Evolutionary conservation across 2,329 filamentous ascomycete species (phyloP).

Genomic region (Hypoxylon sp.): DNA sequence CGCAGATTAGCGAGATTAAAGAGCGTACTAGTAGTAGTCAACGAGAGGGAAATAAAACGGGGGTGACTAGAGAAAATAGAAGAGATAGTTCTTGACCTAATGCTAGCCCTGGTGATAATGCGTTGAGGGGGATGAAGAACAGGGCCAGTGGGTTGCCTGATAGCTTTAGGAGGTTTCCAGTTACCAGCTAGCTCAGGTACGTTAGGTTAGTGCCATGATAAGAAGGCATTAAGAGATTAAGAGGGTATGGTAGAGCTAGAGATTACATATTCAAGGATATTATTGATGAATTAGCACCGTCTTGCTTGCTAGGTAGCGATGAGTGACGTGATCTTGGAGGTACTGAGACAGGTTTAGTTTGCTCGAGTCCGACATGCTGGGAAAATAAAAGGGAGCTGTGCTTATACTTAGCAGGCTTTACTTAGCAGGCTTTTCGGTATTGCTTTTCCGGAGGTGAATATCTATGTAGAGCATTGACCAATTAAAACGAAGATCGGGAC

Average conservation of each 20-base stretch:
- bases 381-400: background rate
- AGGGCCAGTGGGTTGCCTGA: slow-evolving; percentile 5
- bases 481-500: slow-evolving; percentile 3
- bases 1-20: slow-evolving; percentile 66
- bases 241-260: background rate
- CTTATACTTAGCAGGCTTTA: background rate
- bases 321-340: background rate
- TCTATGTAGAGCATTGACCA: slow-evolving; percentile 18
- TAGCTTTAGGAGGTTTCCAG: slow-evolving; percentile 18
- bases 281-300: background rate
- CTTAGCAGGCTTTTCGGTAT: background rate
- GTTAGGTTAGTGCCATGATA: slow-evolving; percentile 14
- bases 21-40: slow-evolving; percentile 13
- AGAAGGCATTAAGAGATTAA: too few relatives aligned
- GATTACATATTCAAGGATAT: background rate
- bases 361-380: background rate
- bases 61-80: background rate
- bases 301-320: background rate
- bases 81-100: background rate
- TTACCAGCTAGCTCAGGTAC: slow-evolving; percentile 13
- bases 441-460: background rate
- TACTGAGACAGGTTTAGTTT: background rate
- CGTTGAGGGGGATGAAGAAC: slow-evolving; percentile 10
- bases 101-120: background rate
- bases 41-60: background rate